A percentile compares a stretch with the other conserved stretches of the same genome.
Conservation (phyloP, 2,329 filamentous ascomycete species). For the Verruconis gallopava region DNA sequence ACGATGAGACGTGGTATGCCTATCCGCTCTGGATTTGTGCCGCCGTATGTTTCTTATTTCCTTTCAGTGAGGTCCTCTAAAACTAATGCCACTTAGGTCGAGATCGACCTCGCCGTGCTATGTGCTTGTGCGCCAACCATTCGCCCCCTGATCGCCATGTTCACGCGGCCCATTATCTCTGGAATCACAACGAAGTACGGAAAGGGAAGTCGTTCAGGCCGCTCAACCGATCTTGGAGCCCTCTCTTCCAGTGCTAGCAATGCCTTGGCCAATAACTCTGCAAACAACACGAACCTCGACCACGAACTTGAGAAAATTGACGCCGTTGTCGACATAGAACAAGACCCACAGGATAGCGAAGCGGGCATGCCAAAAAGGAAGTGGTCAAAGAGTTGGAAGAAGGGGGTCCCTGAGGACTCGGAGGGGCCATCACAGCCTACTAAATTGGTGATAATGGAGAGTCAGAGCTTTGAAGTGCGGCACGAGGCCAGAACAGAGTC, state of each 20-base stretch:
- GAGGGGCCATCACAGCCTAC: neutral
- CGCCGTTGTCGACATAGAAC: neutral
- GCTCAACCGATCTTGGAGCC: neutral
- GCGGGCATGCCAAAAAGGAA: neutral
- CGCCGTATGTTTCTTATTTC: too few relatives aligned
- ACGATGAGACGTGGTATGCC: slow-evolving; percentile 32
- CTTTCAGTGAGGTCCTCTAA: too few relatives aligned
- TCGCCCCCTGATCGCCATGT: slow-evolving; percentile 7
- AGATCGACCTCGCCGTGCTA: slow-evolving; percentile 34
- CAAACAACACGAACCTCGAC: neutral
- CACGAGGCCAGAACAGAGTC: neutral
- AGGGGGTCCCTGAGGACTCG: neutral
- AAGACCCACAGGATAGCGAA: neutral
- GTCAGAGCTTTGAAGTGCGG: neutral
- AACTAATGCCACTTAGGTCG: too few relatives aligned
- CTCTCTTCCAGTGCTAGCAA: neutral
- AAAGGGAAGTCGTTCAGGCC: neutral
- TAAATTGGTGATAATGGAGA: neutral
- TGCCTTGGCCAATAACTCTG: neutral
- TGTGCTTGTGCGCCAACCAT: slow-evolving; percentile 10
- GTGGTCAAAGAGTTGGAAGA: neutral
- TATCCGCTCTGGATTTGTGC: slow-evolving; percentile 36
- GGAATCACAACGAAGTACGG: neutral
- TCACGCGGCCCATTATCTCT: slow-evolving; percentile 1
- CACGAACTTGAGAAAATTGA: neutral